A percentile compares a stretch with the other conserved stretches of the same genome.
Evolutionary conservation across 768 basidiomycete species (phyloP).

Genomic region (Glaciozyma martinii): DNA sequence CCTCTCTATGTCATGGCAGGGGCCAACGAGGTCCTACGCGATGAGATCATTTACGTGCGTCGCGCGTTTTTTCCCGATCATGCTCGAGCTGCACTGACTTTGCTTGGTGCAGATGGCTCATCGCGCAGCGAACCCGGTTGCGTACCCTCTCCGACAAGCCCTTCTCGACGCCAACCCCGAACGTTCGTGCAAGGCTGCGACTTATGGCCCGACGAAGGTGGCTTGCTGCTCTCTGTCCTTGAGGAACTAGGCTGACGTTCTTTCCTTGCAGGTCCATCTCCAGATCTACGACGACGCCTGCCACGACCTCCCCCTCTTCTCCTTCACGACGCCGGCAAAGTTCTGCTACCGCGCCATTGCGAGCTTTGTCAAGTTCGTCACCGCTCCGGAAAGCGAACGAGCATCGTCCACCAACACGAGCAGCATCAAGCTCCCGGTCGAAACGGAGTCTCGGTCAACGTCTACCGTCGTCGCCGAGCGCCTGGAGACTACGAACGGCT

Average conservation of each 20-base stretch:
- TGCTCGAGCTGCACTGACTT: slow-evolving; percentile 1
- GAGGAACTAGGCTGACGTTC: not conserved
- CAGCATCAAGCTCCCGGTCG: slow-evolving; percentile 1
- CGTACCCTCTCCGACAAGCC: slow-evolving; percentile 55
- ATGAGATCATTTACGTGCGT: slow-evolving; percentile 77
- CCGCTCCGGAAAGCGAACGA: slow-evolving; percentile 27
- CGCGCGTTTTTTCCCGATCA: not conserved
- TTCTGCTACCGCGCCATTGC: slow-evolving; percentile 43
- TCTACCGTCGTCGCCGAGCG: no score
- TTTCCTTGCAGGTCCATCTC: slow-evolving; percentile 24
- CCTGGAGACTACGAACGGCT: not conserved
- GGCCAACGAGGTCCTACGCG: slow-evolving; percentile 81
- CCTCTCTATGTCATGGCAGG: slow-evolving; percentile 73
- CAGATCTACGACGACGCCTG: slow-evolving; percentile 32
- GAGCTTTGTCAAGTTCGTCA: slow-evolving; percentile 40
- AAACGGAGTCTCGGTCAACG: not conserved
- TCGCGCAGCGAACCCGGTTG: slow-evolving; percentile 74
- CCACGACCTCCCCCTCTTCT: slow-evolving; percentile 34
- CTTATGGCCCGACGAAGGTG: slow-evolving; percentile 32
- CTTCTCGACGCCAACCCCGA: slow-evolving; percentile 46
- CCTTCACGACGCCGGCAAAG: slow-evolving; percentile 39
- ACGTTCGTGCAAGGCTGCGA: slow-evolving; percentile 7
- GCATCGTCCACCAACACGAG: not conserved
- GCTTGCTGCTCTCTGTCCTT: not conserved
- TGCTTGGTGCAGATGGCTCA: slow-evolving; percentile 49